Evolutionary conservation across 2,329 filamentous ascomycete species (phyloP).

Genomic region (Penicillium sp.): DNA sequence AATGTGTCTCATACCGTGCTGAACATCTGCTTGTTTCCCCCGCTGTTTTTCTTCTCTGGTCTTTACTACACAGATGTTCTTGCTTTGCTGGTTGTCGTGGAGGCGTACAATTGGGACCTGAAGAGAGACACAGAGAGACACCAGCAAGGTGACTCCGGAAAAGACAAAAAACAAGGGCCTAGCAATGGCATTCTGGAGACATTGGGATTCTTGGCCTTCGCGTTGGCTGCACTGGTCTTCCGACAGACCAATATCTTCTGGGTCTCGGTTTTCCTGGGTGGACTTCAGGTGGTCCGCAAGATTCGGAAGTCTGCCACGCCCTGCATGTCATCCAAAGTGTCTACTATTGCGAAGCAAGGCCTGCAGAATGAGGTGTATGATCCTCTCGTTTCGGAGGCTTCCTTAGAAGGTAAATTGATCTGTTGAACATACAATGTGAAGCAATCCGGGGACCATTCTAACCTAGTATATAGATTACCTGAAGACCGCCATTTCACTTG

Average conservation of each 20-base stretch:
- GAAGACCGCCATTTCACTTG: constrained; percentile 61
- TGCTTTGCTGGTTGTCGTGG: constrained; percentile 72
- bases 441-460: constrained; percentile 11
- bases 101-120: constrained; percentile 59
- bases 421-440: neutral
- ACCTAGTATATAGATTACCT: constrained; percentile 43
- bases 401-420: constrained; percentile 45
- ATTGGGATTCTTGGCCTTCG: constrained; percentile 52
- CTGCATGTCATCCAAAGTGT: constrained; percentile 27
- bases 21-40: constrained; percentile 81
- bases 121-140: constrained; percentile 25
- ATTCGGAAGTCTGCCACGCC: constrained; percentile 30
- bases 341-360: constrained; percentile 31
- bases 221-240: constrained; percentile 68
- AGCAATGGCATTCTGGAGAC: constrained; percentile 23
- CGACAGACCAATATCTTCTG: constrained; percentile 97
- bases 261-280: constrained; percentile 59
- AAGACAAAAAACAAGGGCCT: neutral
- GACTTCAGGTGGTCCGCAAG: constrained; percentile 41
- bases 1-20: constrained; percentile 53
- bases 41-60: constrained; percentile 92
- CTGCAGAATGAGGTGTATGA: constrained; percentile 49
- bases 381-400: constrained; percentile 48
- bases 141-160: constrained; percentile 22
- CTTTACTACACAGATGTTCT: constrained; percentile 93